Percentiles rank a stretch among this genome's conserved stretches.
These are phyloP conservation scores for Geoglossum glabrum DNA, from an alignment of 495 filamentous ascomycete genomes.

Conservation along the genomic window DNA sequence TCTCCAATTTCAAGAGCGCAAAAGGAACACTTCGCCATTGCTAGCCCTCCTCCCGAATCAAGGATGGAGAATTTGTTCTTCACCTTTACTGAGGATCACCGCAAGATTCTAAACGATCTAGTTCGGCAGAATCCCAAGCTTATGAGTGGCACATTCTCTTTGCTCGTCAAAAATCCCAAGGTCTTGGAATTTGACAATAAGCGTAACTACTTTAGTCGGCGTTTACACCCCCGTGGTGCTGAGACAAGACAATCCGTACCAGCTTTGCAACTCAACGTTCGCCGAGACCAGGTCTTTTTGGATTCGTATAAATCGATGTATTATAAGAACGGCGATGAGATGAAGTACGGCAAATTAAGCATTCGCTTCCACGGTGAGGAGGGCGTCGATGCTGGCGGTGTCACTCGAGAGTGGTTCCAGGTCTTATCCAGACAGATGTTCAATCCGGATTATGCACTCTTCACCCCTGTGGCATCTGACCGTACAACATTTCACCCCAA, in stretches of 20 bases:
- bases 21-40: conserved; percentile 45
- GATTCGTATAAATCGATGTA: conserved; percentile 93
- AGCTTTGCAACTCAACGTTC: conserved; percentile 70
- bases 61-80: conserved; percentile 87
- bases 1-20: conserved; percentile 21
- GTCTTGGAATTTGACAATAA: conserved; percentile 99
- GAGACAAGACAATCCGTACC: conserved; percentile 46
- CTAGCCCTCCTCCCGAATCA: conserved; percentile 60
- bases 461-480: conserved; percentile 92
- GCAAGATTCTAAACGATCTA: conserved; percentile 94
- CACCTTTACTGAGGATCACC: conserved; percentile 93
- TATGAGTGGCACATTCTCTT: conserved; percentile 93
- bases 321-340: conserved; percentile 85
- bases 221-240: conserved; percentile 55
- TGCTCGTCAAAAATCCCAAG: conserved; percentile 95
- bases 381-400: conserved; percentile 92
- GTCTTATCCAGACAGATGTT: conserved; percentile 97
- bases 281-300: conserved; percentile 90
- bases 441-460: conserved; percentile 91
- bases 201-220: conserved; percentile 94
- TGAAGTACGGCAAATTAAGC: conserved; percentile 95
- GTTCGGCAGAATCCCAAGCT: conserved; percentile 91
- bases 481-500: conserved; percentile 98
- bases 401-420: conserved; percentile 98
- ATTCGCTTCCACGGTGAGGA: conserved; percentile 96